Evolutionary conservation across 805 yeast genomes (phyloP).

Genomic region (Ogataea pini): DNA sequence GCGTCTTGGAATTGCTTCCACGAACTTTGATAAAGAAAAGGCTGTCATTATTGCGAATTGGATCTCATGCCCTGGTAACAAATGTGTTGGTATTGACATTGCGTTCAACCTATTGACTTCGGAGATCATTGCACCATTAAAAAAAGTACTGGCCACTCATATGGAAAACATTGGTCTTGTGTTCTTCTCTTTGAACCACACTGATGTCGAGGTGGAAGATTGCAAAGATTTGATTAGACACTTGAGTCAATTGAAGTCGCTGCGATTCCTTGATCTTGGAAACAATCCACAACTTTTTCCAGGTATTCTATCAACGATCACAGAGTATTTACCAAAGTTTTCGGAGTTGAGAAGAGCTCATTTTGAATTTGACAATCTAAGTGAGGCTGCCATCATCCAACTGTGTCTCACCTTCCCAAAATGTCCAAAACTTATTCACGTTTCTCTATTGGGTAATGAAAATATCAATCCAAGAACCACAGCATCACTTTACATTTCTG

Average conservation of each 20-base stretch:
- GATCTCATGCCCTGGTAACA: conserved; percentile 45
- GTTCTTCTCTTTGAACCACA: conserved; percentile 55
- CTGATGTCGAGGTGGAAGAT: conserved; percentile 42
- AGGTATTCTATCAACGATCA: conserved; percentile 45
- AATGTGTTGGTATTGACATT: conserved; percentile 56
- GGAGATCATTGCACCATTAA: conserved; percentile 49
- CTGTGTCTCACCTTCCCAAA: conserved; percentile 49
- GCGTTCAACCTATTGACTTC: conserved; percentile 53
- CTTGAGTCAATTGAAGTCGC: conserved; percentile 40
- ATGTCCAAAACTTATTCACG: conserved; percentile 50
- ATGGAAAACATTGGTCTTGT: conserved; percentile 37
- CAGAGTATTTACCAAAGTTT: conserved; percentile 46
- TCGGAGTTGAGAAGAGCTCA: conserved; percentile 51
- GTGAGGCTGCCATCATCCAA: conserved; percentile 48
- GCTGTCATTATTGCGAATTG: conserved; percentile 46
- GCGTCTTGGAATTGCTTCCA: conserved; percentile 55
- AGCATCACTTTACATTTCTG: conserved; percentile 51
- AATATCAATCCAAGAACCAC: conserved; percentile 45
- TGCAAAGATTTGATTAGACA: conserved; percentile 41
- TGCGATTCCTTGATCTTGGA: conserved; percentile 54
- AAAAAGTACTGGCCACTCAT: conserved; percentile 38
- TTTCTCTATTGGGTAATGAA: conserved; percentile 54
- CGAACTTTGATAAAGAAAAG: conserved; percentile 46
- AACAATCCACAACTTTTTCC: conserved; percentile 56
- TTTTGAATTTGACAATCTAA: conserved; percentile 53